Percentiles rank a stretch among this genome's conserved stretches.
Evolutionary conservation across 2,329 filamentous ascomycete species (phyloP).

Genomic region (Beauveria sp.): DNA sequence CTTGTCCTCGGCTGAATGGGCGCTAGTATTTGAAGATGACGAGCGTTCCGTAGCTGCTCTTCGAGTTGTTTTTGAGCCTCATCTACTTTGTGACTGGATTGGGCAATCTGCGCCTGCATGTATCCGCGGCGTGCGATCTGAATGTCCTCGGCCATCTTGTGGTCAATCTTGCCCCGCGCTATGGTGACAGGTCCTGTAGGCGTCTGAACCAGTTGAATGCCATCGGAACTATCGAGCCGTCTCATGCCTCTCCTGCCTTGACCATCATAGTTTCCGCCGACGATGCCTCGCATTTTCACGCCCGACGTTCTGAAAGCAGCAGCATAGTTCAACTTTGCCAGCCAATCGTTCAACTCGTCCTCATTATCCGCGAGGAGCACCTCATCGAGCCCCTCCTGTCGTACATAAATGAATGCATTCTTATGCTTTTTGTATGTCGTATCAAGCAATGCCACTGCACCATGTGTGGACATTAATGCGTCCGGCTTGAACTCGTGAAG

Average conservation of each 20-base stretch:
- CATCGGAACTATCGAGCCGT: slow-evolving; percentile 58
- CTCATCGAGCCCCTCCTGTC: slow-evolving; percentile 81
- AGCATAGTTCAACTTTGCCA: slow-evolving; percentile 92
- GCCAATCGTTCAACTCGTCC: slow-evolving; percentile 90
- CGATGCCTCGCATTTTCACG: slow-evolving; percentile 80
- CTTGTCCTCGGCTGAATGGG: slow-evolving; percentile 87
- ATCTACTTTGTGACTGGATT: slow-evolving; percentile 72
- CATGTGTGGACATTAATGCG: slow-evolving; percentile 84
- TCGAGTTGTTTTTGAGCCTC: slow-evolving; percentile 72
- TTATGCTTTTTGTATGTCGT: slow-evolving; percentile 90
- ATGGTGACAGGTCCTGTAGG: slow-evolving; percentile 67
- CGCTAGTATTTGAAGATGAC: slow-evolving; percentile 80
- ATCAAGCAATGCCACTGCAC: slow-evolving; percentile 83
- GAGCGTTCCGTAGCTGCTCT: slow-evolving; percentile 74
- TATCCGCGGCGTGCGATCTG: slow-evolving; percentile 72
- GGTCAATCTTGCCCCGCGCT: slow-evolving; percentile 65
- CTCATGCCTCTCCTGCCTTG: slow-evolving; percentile 66
- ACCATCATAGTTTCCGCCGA: slow-evolving; percentile 78
- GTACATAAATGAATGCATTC: slow-evolving; percentile 84
- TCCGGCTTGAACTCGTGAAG: slow-evolving; percentile 91
- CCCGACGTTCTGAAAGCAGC: slow-evolving; percentile 89
- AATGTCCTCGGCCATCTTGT: slow-evolving; percentile 80
- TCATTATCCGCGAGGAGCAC: slow-evolving; percentile 87
- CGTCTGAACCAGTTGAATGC: slow-evolving; percentile 55
- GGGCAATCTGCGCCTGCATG: slow-evolving; percentile 74